Base-by-base conservation (phyloP, 1,284 basidiomycete genomes). In the Fistulinella cinereoalba region DNA sequence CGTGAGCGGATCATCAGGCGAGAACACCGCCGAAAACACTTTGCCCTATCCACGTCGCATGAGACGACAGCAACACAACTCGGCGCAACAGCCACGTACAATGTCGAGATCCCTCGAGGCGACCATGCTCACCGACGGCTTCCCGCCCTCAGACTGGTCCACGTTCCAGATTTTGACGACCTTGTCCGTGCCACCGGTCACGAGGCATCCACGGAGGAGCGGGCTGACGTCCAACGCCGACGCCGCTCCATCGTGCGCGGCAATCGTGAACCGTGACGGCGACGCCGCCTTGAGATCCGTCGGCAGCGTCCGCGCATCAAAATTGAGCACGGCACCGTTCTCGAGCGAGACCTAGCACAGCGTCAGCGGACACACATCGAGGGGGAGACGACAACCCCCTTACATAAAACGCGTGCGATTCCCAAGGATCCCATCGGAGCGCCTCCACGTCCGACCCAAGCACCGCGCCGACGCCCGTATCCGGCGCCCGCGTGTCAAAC, bases 141-240 rank as follows among this genome's bases (percentile, higher is more conserved):
- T 88, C 16, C 78, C 80, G 15, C 73, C 74, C 22, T 77, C 77
- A 12, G 76, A 75, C 52, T 85, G 80, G 41, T 86, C 84, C 41
- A 98, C 73, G 62, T 96, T 97, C 97, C 97, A 99, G 6, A 98
- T 73, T 68, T 97, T 96, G 67, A 97, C 88, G 31, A 86, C 71
- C 64, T 95, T 96, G 73, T 99, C 97, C 34, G 88, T 85, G 2
- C 96, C 96, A 16, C 92, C 95, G 0, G 97, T 99, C 7, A 83
- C 89, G 56, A 99, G 75, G 66, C 92, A 94, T 1, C 95, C 95
- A 44, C 84, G 86, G 43, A 99, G 81, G 63, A 95, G 86, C 1
- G 94, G 86, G 62, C 92, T 96, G 53, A 98, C 77, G 65, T 99
- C 96, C 40, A 99, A 73, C 1, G 89, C 81, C 1, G 92, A 93